Evolutionary conservation across 75 land plant genomes (phyloP).

Genomic region (Picea sitchensis): DNA sequence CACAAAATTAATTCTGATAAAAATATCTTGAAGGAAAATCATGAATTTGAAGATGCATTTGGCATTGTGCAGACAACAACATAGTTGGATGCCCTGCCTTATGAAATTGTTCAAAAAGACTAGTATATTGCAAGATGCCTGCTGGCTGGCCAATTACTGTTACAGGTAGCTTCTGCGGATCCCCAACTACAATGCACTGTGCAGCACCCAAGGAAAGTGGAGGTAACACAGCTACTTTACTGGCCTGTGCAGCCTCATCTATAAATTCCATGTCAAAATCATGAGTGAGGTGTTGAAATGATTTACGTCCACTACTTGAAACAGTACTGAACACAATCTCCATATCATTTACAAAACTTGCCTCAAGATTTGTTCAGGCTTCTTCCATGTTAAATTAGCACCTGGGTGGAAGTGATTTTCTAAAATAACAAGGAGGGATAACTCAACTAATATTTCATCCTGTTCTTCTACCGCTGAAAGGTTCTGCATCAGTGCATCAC

Average conservation of each 20-base stretch:
- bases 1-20: no score
- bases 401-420: constrained; percentile 74
- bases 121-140: constrained; percentile 67
- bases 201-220: neutral
- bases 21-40: no score
- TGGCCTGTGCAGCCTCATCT: constrained; percentile 95
- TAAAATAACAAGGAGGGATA: constrained; percentile 83
- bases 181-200: constrained; percentile 57
- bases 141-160: constrained; percentile 82
- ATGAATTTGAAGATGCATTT: no score
- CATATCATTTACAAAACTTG: constrained; percentile 83
- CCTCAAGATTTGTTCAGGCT: constrained; percentile 85
- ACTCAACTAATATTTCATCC: constrained; percentile 88
- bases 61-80: constrained; percentile 31
- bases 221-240: constrained; percentile 2
- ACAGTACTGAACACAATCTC: constrained; percentile 81
- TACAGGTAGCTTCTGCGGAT: constrained; percentile 98
- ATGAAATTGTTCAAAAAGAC: constrained; percentile 97
- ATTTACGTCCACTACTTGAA: constrained; percentile 31
- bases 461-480: constrained; percentile 87
- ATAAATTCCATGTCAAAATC: constrained; percentile 88
- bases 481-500: constrained; percentile 78
- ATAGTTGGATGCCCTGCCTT: constrained; percentile 72
- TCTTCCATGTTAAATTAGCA: constrained; percentile 50
- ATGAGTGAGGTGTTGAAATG: constrained; percentile 5